These are phyloP conservation scores for Pugionium cornutum DNA, from an alignment of 345 rosid genomes.

Conservation along the genomic window DNA sequence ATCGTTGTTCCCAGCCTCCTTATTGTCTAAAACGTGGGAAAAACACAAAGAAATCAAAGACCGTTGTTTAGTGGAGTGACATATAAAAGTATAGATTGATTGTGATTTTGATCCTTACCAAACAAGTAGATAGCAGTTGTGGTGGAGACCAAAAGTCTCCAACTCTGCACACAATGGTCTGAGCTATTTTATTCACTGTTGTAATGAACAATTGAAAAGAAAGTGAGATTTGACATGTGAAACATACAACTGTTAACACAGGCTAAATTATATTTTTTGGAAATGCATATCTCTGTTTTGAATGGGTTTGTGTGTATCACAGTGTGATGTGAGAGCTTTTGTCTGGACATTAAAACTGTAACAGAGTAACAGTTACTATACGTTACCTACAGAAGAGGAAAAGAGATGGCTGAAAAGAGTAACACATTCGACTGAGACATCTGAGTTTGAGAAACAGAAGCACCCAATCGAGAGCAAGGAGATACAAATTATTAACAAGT, in stretches of 20 bases:
- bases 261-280: conserved; percentile 20
- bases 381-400: too few species aligned
- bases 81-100: conserved; percentile 27
- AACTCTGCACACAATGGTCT: neutral
- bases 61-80: conserved; percentile 30
- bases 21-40: neutral
- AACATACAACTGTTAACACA: conserved; percentile 26
- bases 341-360: conserved; percentile 1
- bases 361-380: neutral
- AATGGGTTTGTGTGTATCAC: conserved; percentile 27
- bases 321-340: conserved; percentile 32
- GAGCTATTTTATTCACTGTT: conserved; percentile 19
- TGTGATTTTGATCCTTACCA: conserved; percentile 34
- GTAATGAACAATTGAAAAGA: conserved; percentile 35
- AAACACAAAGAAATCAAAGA: conserved; percentile 1
- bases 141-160: conserved; percentile 35
- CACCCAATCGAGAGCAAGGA: conserved; percentile 54
- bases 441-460: conserved; percentile 57
- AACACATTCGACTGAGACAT: neutral
- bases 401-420: neutral
- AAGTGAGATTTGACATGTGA: conserved; percentile 39
- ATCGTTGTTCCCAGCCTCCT: conserved; percentile 10
- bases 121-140: conserved; percentile 18
- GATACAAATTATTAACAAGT: conserved; percentile 56
- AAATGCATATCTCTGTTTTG: conserved; percentile 33